Percentiles rank a stretch among this genome's conserved stretches.
These are phyloP conservation scores for Aspergillus ochraceus DNA, from an alignment of 2,329 filamentous ascomycete genomes.

Conservation along the genomic window DNA sequence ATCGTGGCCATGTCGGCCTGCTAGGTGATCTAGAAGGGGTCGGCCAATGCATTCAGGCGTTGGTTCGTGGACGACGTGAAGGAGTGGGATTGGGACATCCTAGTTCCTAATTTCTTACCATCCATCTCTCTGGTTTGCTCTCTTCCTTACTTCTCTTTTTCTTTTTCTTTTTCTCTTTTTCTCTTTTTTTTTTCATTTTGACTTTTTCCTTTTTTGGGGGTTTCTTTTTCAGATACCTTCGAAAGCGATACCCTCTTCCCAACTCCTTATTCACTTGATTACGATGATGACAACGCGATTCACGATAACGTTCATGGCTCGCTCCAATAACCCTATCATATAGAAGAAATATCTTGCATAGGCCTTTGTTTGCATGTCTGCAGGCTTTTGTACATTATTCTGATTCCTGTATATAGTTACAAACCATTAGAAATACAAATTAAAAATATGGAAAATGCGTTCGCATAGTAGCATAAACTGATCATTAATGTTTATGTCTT, in stretches of 20 bases:
- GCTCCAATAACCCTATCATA: not conserved
- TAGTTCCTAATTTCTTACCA: not conserved
- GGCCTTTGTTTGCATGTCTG: not conserved
- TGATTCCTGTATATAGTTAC: constrained; percentile 1
- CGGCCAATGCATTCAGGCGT: constrained; percentile 68
- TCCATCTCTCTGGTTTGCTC: not conserved
- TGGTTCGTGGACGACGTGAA: constrained; percentile 66
- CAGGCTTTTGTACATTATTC: constrained; percentile 1
- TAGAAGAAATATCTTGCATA: not conserved
- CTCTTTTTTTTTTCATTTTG: not conserved
- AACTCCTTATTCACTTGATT: not conserved
- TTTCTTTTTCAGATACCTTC: not conserved
- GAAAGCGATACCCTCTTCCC: not conserved
- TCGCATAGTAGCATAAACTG: not conserved
- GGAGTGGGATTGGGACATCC: constrained; percentile 66
- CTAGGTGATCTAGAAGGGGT: constrained; percentile 82
- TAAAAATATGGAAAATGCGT: not conserved
- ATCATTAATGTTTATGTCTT: not conserved
- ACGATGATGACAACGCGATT: not conserved
- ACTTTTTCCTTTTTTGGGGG: not conserved
- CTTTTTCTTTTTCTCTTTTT: not conserved
- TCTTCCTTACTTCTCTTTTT: not conserved
- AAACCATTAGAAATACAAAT: not conserved
- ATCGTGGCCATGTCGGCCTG: constrained; percentile 83
- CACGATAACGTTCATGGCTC: constrained; percentile 4